phyloP scores from a whole-genome alignment of 2,329 filamentous ascomycete species.

The Diaporthe sp. region DNA sequence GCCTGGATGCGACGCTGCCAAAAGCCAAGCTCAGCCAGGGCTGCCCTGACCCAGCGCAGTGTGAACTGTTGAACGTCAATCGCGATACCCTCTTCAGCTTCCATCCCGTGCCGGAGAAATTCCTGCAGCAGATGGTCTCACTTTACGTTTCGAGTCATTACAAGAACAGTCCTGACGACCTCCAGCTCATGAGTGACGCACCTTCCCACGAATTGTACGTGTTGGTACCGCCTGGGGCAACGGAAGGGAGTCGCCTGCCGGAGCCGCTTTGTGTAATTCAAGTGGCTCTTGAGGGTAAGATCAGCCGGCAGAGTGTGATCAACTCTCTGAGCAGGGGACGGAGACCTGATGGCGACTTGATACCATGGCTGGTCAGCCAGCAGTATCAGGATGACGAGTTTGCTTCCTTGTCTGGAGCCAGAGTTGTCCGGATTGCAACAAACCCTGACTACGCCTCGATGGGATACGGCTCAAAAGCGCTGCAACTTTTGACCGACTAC shows the following conservation, averaged over 20 bases:
- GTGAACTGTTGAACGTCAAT: constrained; percentile 94
- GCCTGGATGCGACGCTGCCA: constrained; percentile 91
- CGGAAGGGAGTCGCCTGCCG: constrained; percentile 82
- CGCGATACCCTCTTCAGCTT: constrained; percentile 98
- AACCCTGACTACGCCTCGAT: constrained; percentile 93
- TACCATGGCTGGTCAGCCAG: constrained; percentile 97
- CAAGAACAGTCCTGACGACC: constrained; percentile 97
- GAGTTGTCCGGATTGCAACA: constrained; percentile 94
- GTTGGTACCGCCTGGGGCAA: constrained; percentile 86
- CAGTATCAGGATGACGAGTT: constrained; percentile 99
- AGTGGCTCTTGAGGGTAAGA: constrained; percentile 93
- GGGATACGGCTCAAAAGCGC: constrained; percentile 92
- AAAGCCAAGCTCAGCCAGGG: constrained; percentile 81
- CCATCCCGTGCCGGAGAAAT: constrained; percentile 96
- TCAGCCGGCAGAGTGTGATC: constrained; percentile 92
- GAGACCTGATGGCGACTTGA: constrained; percentile 90
- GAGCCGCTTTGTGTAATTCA: constrained; percentile 97
- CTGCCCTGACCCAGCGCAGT: constrained; percentile 91
- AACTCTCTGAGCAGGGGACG: constrained; percentile 91
- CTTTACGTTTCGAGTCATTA: constrained; percentile 98
- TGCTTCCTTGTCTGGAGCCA: constrained; percentile 90
- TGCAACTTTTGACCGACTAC: constrained; percentile 90
- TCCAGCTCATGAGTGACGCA: constrained; percentile 98
- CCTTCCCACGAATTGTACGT: constrained; percentile 97
- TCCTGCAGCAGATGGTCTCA: constrained; percentile 97